Conservation (phyloP, 768 basidiomycete genomes). For the Imleria badia region DNA sequence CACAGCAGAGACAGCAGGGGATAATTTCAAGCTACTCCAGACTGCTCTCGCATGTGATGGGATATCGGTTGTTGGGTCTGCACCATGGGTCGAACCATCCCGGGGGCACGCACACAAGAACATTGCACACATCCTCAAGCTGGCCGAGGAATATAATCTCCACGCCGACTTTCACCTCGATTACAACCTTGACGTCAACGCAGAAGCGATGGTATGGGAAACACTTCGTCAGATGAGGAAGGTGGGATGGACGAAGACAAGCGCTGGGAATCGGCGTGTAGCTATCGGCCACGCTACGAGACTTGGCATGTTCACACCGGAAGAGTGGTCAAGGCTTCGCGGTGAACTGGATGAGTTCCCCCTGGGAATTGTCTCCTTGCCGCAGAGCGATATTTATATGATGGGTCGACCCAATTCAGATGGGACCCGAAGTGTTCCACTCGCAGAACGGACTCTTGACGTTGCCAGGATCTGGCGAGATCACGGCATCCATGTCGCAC, state of each 20-base stretch:
- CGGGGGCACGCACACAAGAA: constrained; percentile 49
- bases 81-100: constrained; percentile 62
- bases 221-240: constrained; percentile 44
- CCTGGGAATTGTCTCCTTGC: constrained; percentile 54
- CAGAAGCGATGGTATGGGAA: constrained; percentile 55
- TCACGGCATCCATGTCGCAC: constrained; percentile 48
- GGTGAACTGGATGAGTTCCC: constrained; percentile 41
- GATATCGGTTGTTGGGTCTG: constrained; percentile 58
- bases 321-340: constrained; percentile 46
- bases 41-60: constrained; percentile 40
- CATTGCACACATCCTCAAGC: constrained; percentile 50
- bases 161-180: constrained; percentile 69
- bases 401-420: constrained; percentile 44
- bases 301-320: constrained; percentile 47
- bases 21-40: constrained; percentile 46
- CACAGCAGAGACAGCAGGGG: constrained; percentile 37
- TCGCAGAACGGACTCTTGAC: constrained; percentile 54
- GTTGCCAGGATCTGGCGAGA: constrained; percentile 46
- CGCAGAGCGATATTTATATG: constrained; percentile 69
- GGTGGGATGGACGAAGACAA: constrained; percentile 25
- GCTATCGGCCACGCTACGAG: constrained; percentile 64
- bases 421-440: constrained; percentile 29
- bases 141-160: constrained; percentile 37
- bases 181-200: constrained; percentile 55
- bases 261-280: constrained; percentile 38